Percentiles rank a stretch among this genome's conserved stretches.
Conservation (phyloP, 2,329 filamentous ascomycete species). For the Neurospora sp. region DNA sequence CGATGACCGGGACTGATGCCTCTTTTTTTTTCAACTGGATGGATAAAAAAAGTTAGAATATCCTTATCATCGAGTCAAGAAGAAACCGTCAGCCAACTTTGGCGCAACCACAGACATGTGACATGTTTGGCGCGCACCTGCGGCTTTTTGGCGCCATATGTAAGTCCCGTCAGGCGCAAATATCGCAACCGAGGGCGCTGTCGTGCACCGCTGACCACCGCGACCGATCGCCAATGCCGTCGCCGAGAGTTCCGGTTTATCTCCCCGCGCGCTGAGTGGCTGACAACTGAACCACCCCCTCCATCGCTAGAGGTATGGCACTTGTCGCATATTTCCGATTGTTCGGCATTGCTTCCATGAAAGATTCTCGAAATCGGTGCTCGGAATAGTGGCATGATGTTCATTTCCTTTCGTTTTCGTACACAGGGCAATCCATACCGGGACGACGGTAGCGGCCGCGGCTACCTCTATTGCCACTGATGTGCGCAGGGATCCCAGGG, state of each 20-base stretch:
- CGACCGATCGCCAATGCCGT: not conserved
- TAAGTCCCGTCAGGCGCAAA: not conserved
- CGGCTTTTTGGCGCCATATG: not conserved
- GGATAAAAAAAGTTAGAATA: not conserved
- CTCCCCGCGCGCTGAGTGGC: not conserved
- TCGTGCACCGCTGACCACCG: not conserved
- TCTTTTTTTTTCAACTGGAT: not conserved
- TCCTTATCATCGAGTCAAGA: not conserved
- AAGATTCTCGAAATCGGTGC: not conserved
- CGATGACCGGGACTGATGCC: not conserved
- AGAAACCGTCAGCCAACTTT: not conserved
- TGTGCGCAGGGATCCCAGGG: not conserved
- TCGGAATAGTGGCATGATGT: not conserved
- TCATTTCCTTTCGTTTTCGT: not conserved
- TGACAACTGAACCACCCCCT: not conserved
- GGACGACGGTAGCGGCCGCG: not conserved
- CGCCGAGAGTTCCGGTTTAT: not conserved
- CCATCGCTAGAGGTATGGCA: not conserved
- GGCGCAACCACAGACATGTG: not conserved
- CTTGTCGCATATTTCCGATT: not conserved
- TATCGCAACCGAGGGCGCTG: not conserved
- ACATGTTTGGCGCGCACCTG: not conserved
- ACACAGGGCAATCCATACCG: not conserved
- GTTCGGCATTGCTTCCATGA: not conserved
- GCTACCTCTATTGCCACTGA: not conserved